Percentiles rank a stretch among this genome's conserved stretches.
Evolutionary conservation across 164 flowering plant species (phyloP).

Genomic region (Stephania yunnanensis): DNA sequence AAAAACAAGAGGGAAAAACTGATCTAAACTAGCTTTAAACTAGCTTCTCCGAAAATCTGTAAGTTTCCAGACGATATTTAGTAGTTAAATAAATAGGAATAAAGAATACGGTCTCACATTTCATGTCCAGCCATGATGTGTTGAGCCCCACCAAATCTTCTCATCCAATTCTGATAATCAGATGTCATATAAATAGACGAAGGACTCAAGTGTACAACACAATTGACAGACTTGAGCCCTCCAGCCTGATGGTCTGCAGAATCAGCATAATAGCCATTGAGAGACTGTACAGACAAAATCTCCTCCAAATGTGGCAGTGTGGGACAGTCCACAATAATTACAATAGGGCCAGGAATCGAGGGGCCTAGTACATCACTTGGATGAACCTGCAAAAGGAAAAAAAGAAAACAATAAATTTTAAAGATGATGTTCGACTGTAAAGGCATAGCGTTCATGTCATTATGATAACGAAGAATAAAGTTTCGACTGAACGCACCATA

Average conservation of each 20-base stretch:
- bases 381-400: slow-evolving; percentile 54
- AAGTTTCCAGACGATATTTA: neutral
- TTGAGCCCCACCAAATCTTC: slow-evolving; percentile 70
- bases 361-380: slow-evolving; percentile 96
- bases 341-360: slow-evolving; percentile 88
- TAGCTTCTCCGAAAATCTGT: neutral
- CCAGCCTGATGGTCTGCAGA: slow-evolving; percentile 15
- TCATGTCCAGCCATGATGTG: slow-evolving; percentile 96
- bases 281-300: slow-evolving; percentile 43
- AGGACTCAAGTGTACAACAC: slow-evolving; percentile 82
- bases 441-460: neutral
- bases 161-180: slow-evolving; percentile 82
- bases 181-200: slow-evolving; percentile 36
- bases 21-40: neutral
- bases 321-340: slow-evolving; percentile 87
- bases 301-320: slow-evolving; percentile 55
- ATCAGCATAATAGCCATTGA: slow-evolving; percentile 50
- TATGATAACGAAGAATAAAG: neutral
- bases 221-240: slow-evolving; percentile 51
- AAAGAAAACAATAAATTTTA: slow-evolving; percentile 7
- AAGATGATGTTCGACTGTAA: neutral
- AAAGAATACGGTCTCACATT: slow-evolving; percentile 34
- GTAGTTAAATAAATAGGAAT: neutral
- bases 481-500: slow-evolving; percentile 43
- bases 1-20: neutral